Evolutionary conservation across 768 basidiomycete genomes (phyloP).

Genomic region (Termitomyces sp.): DNA sequence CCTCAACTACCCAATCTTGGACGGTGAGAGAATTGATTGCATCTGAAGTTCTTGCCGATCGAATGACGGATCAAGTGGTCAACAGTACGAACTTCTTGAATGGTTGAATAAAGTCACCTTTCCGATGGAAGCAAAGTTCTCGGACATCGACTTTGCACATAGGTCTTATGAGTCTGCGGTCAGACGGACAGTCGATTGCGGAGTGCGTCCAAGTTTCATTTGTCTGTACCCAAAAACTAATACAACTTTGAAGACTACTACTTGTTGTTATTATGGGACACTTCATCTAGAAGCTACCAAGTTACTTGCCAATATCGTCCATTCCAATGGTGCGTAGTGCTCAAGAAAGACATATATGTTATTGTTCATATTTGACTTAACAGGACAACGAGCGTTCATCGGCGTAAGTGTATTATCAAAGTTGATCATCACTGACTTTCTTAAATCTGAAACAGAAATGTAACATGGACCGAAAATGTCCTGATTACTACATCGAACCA

Average conservation of each 20-base stretch:
- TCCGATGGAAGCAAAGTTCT: constrained; percentile 78
- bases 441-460: constrained; percentile 54
- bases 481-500: constrained; percentile 64
- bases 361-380: not conserved
- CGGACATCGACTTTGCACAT: constrained; percentile 62
- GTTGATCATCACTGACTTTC: not conserved
- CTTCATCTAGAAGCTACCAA: constrained; percentile 79
- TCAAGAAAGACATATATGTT: not conserved
- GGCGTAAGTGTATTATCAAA: constrained; percentile 49
- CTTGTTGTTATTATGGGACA: constrained; percentile 87
- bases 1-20: constrained; percentile 75
- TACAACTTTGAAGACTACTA: constrained; percentile 64
- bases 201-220: constrained; percentile 46
- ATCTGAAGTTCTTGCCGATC: not conserved
- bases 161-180: constrained; percentile 69
- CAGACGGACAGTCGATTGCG: constrained; percentile 59
- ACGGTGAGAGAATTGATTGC: constrained; percentile 29
- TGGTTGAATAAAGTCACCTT: constrained; percentile 87
- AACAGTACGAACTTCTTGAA: constrained; percentile 80
- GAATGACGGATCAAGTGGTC: constrained; percentile 47
- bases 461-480: constrained; percentile 78
- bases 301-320: constrained; percentile 70
- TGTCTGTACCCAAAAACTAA: constrained; percentile 1
- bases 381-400: constrained; percentile 78
- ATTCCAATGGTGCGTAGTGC: constrained; percentile 41